Percentiles rank a stretch among this genome's conserved stretches.
Conservation (phyloP, 495 filamentous ascomycete species). For the Tuber borchii region DNA sequence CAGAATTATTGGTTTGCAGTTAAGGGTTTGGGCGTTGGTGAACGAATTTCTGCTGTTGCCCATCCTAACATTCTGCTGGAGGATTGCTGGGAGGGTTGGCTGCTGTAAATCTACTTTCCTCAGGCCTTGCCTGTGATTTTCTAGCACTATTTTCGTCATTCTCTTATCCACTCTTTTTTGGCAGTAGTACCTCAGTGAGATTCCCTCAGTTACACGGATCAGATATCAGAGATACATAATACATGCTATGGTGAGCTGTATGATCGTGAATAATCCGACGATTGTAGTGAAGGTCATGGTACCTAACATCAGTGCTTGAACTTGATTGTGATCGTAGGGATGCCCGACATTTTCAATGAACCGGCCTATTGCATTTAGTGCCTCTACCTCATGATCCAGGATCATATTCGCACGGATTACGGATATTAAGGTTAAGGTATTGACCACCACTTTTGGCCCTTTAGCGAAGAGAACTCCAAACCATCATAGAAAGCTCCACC, state of each 20-base stretch:
- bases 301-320: conserved; percentile 71
- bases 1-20: not conserved
- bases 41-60: not conserved
- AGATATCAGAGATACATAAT: conserved; percentile 80
- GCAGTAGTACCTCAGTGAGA: conserved; percentile 75
- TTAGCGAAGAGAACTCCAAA: conserved; percentile 80
- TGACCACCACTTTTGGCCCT: conserved; percentile 82
- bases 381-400: conserved; percentile 54
- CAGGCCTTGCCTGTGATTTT: too few species aligned
- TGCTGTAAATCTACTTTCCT: conserved; percentile 61
- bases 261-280: conserved; percentile 75
- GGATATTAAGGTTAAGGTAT: conserved; percentile 77
- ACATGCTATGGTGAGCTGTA: conserved; percentile 65
- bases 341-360: conserved; percentile 72
- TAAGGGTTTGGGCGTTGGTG: not conserved
- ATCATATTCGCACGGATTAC: conserved; percentile 65
- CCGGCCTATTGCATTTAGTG: conserved; percentile 50
- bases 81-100: conserved; percentile 59
- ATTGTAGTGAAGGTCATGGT: conserved; percentile 88
- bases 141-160: conserved; percentile 69
- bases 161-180: conserved; percentile 78
- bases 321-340: conserved; percentile 61
- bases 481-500: conserved; percentile 55
- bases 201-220: conserved; percentile 77
- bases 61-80: not conserved